Evolutionary conservation across 306 rosid species (phyloP).

Genomic region (Dryas octopetala): DNA sequence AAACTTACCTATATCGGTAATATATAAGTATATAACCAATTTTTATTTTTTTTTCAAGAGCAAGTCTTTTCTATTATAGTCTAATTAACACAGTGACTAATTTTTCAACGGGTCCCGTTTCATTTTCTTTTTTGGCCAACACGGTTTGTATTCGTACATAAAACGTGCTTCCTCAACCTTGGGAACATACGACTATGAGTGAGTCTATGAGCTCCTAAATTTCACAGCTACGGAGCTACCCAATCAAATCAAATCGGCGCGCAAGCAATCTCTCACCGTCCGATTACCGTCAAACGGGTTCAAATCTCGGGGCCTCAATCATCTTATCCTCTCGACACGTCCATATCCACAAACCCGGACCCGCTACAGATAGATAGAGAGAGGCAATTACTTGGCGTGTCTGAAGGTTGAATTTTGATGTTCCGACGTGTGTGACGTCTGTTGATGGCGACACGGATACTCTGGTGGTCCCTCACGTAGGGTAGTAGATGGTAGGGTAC

Average conservation of each 20-base stretch:
- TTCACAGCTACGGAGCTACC: too few relatives aligned
- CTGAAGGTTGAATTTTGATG: constrained; percentile 34
- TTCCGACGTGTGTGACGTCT: constrained; percentile 42
- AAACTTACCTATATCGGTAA: too few relatives aligned
- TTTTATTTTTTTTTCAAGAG: too few relatives aligned
- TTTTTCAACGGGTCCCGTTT: too few relatives aligned
- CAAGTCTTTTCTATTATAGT: too few relatives aligned
- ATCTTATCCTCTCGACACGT: constrained; percentile 30
- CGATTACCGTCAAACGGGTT: background rate
- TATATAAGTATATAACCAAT: too few relatives aligned
- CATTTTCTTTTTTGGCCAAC: too few relatives aligned
- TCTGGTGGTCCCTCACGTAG: constrained; percentile 47
- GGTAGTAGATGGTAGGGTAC: constrained; percentile 26
- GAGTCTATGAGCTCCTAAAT: too few relatives aligned
- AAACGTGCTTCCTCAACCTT: too few relatives aligned
- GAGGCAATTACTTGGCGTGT: constrained; percentile 42
- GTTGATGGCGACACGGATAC: constrained; percentile 51
- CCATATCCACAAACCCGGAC: constrained; percentile 9
- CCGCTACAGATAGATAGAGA: background rate
- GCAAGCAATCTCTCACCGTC: background rate
- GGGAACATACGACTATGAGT: too few relatives aligned
- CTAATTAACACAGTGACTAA: too few relatives aligned
- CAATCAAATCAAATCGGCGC: background rate
- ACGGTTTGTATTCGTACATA: too few relatives aligned
- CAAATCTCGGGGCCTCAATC: constrained; percentile 20